Base-by-base conservation (phyloP, 2,329 filamentous ascomycete species). In the Aschersonia sp. region DNA sequence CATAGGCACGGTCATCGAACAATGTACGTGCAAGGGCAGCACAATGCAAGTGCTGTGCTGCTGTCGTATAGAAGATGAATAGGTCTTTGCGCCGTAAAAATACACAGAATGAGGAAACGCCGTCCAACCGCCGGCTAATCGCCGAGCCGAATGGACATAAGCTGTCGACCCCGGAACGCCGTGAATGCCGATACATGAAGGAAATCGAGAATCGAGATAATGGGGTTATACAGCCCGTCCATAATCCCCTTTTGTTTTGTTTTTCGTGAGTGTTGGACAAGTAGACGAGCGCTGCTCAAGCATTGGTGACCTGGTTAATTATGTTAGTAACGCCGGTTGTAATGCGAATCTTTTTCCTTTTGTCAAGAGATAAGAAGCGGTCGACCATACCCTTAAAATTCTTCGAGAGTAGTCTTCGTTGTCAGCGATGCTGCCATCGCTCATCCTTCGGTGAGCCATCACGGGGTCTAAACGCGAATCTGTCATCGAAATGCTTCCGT, bases 371-470 rank as follows among this genome's bases (percentile, higher is more conserved):
- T 22, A 22, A 30, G 1, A 9, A 6, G 4, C 1, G 1, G 5
- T 14, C 32, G n/a, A 49, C 69, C 78, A 55, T 76, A 94, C 90
- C 80, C 94, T 86, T 61, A 97, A 77, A 66, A 97, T 96, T 68
- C 86, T 85, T 68, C 90, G 81, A 53, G 90, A 96, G 69, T 95
- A 97, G 65, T 97, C 90, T 67, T 94, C 81, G 67, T 96, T 94
- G 64, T 97, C 90, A 46, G 89, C 90, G 64, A 97, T 96, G 66
- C 89, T 96, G 56, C 90, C 90, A 59, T 92, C 87, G 67, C 90
- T 96, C 69, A 90, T 77, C 65, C 89, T 79, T 60, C 87, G 76
- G 56, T 88, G 79, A 50, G 83, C 82, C 75, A 94, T 82, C 54
- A 88, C 81, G 6, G 88, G 87, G 55, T 97, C 90, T 49, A 96